Evolutionary conservation across 352 stramenopile species (phyloP), one percentile per base, ranked within the genome.

Genomic region (Pythium aristosporum): DNA sequence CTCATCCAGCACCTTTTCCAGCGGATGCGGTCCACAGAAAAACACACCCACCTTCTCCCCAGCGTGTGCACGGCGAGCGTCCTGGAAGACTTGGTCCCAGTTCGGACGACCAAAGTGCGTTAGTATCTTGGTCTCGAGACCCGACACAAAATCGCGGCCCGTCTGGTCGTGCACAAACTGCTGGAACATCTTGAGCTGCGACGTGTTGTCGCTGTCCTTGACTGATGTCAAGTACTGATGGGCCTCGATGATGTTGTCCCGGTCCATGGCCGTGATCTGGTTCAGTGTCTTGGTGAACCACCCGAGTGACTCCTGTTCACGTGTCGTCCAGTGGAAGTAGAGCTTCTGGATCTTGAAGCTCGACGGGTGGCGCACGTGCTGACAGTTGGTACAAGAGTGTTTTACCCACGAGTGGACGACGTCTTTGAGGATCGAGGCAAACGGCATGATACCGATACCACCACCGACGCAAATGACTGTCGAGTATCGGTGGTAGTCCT

Each of bases 401-500:
- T 50, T 49, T 23, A 16, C 11, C 5, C 49, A 23, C 39, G 13
- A 50, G 53, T 20, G 53, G 53, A 50, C 5, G 9, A 50, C 39
- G 39, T 50, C 37, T 13, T 30, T n/a, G 4, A 46, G 52, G 43
- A 60, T 60, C 12, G 53, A 60, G 13, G 53, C 53, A 16, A 60
- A 60, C 41, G 53, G 53, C 12, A 61, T 73, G 4, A 73, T 53
- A 21, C 66, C 66, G 30, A 73, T 69, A 18, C 66, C 66, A 20
- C 60, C 66, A 36, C 51, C 61, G 15, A 73, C 55, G 37, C 62
- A 65, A 20, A 73, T 58, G 28, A 61, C 47, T 5, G 59, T 72
- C 55, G 61, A 56, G 49, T 62, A 63, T 28, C 55, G 58, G 23
- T 68, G 41, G 39, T 59, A 69, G 50, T 68, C 59, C n/a, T 68